Conservation (phyloP, 106 monocot genomes). For the Apostasia shenzhenica region DNA sequence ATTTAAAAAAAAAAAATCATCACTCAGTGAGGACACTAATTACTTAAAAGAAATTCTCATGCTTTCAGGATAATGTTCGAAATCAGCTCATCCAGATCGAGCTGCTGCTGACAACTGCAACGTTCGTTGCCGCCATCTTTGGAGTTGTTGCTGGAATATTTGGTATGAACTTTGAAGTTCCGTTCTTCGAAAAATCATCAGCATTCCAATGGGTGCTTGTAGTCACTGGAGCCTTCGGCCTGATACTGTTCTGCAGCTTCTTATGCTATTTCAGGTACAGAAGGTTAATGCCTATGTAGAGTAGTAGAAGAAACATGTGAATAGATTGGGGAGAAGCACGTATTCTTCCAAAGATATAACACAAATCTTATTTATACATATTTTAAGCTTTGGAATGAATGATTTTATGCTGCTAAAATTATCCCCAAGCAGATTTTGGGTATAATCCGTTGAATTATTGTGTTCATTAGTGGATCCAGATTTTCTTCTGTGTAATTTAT, state of each 20-base stretch:
- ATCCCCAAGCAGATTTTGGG: too few species aligned
- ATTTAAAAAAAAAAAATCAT: too few species aligned
- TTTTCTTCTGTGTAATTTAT: too few species aligned
- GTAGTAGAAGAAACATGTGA: too few species aligned
- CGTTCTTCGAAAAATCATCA: constrained; percentile 37
- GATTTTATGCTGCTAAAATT: not conserved
- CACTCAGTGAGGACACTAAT: not conserved
- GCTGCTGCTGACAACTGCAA: constrained; percentile 53
- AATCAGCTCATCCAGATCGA: constrained; percentile 76
- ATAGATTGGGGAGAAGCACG: too few species aligned
- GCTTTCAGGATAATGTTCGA: constrained; percentile 50
- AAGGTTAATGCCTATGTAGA: constrained; percentile 54
- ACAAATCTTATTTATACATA: too few species aligned
- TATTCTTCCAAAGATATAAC: too few species aligned
- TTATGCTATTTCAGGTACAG: constrained; percentile 58
- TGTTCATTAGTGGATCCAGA: too few species aligned
- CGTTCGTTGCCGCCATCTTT: constrained; percentile 59
- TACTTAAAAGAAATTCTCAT: not conserved
- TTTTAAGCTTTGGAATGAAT: too few species aligned
- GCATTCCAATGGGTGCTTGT: constrained; percentile 68
- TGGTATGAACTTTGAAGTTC: constrained; percentile 65
- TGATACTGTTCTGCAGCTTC: constrained; percentile 46
- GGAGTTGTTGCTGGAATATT: constrained; percentile 62
- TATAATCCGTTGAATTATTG: too few species aligned
- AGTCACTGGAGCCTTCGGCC: constrained; percentile 35